Base-by-base conservation (phyloP, 495 filamentous ascomycete species). In the Patellaria atrata region DNA sequence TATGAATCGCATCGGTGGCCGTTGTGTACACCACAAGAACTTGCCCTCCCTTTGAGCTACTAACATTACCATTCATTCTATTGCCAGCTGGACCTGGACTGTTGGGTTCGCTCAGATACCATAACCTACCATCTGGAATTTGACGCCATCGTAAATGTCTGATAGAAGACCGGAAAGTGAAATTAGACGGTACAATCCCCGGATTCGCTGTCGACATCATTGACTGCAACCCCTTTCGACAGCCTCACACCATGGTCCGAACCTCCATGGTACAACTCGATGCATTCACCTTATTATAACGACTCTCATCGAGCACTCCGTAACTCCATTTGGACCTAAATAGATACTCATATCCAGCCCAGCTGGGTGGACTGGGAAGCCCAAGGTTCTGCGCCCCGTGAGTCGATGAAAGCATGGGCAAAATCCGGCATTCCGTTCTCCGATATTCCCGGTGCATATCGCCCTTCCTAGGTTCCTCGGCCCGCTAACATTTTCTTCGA, bases 281-380 rank as follows among this genome's bases (percentile, higher is more conserved):
- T 59, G 27, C 40, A 38, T 1, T 57, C 54, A 5, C 56, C 56
- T 0, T 59, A 59, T 37, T 59, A 59, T 51, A 56, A 51, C 33
- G 47, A 45, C 12, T 46, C 47, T 10, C 56, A 59, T 34, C 38
- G 42, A 18, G 25, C 28, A 29, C 35, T 59, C 5, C 50, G 52
- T 2, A 38, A 51, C 20, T 41, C 35, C 7, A 23, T 56, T 6
- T 48, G 56, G 9, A 20, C 19, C 3, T 56, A 57, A 27, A 41
- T 56, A 37, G 44, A 59, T 31, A 31, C 51, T 22, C 22, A 56
- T 15, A 36, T 57, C 25, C 43, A 52, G 8, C 56, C 56, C 11
- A 48, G 56, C 40, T 41, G 41, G 25, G 40, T 56, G 13, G 54
- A 57, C 14, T 59, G 56, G 56, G 55, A 57, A 38, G 53, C 44